These are phyloP conservation scores for Onygenales sp. DNA, from an alignment of 2,329 filamentous ascomycete species.

Conservation along the genomic window DNA sequence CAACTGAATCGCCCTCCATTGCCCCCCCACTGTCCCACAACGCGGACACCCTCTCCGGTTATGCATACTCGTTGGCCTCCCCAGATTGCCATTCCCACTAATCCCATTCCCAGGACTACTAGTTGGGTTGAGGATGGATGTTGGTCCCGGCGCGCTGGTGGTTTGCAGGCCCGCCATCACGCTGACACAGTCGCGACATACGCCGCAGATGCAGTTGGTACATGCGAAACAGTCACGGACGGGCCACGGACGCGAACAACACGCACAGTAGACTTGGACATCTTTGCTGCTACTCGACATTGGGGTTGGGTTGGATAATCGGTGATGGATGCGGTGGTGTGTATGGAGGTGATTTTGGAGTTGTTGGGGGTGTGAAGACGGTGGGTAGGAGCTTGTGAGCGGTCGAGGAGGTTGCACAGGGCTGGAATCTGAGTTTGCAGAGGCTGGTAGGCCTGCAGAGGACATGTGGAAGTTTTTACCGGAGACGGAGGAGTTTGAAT, in stretches of 20 bases:
- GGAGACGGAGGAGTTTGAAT: constrained; percentile 36
- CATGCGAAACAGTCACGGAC: constrained; percentile 84
- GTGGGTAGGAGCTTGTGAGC: constrained; percentile 20
- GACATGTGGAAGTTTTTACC: constrained; percentile 65
- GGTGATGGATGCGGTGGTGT: constrained; percentile 33
- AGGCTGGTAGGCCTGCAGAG: constrained; percentile 57
- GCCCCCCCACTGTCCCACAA: constrained; percentile 36
- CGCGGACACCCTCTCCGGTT: constrained; percentile 35
- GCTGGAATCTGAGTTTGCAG: constrained; percentile 57
- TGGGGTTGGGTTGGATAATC: constrained; percentile 45
- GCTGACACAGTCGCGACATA: constrained; percentile 74
- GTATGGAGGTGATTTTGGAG: constrained; percentile 16
- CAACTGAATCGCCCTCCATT: constrained; percentile 41
- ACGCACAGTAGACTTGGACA: constrained; percentile 87
- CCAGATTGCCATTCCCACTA: constrained; percentile 18
- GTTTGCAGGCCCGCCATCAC: constrained; percentile 35
- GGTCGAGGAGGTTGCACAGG: constrained; percentile 32
- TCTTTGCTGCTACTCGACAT: constrained; percentile 28
- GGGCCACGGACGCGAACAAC: constrained; percentile 67
- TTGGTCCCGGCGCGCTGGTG: constrained; percentile 17
- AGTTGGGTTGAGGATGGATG: constrained; percentile 26
- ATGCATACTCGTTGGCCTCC: constrained; percentile 28
- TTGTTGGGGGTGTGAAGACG: constrained; percentile 21
- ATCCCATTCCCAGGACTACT: constrained; percentile 22
- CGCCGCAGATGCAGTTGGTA: constrained; percentile 89